Conservation (phyloP, 345 rosid genomes). For the Adansonia digitata region DNA sequence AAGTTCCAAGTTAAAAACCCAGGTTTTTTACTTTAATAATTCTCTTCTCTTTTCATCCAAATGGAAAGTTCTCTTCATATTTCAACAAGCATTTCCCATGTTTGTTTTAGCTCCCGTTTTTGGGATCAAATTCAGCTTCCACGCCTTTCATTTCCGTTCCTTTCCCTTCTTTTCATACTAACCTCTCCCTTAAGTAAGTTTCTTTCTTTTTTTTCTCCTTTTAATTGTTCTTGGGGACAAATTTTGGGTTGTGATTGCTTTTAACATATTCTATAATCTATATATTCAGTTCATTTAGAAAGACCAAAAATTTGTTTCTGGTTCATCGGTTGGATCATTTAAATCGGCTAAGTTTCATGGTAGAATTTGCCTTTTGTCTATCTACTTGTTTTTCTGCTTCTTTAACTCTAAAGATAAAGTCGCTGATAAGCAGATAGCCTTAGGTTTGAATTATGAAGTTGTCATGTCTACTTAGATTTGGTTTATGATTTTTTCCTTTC, state of each 20-base stretch:
- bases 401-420: background rate
- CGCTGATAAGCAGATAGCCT: background rate
- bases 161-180: slow-evolving; percentile 23
- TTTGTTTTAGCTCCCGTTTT: slow-evolving; percentile 5
- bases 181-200: slow-evolving; percentile 34
- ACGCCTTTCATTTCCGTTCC: slow-evolving; percentile 28
- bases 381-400: background rate
- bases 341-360: too few species aligned
- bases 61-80: slow-evolving; percentile 29
- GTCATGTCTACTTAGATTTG: background rate
- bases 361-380: background rate
- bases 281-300: background rate
- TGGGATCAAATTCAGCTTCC: background rate
- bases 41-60: slow-evolving; percentile 13
- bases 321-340: background rate
- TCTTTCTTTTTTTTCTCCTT: background rate
- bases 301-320: background rate
- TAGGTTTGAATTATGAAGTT: background rate
- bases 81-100: slow-evolving; percentile 4
- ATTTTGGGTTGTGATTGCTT: background rate
- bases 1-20: too few species aligned
- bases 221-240: background rate
- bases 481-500: background rate
- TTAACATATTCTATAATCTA: background rate
- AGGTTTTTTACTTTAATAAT: too few species aligned